These are phyloP conservation scores for Henckelia pumila DNA, from an alignment of 257 asterid genomes.

Conservation along the genomic window DNA sequence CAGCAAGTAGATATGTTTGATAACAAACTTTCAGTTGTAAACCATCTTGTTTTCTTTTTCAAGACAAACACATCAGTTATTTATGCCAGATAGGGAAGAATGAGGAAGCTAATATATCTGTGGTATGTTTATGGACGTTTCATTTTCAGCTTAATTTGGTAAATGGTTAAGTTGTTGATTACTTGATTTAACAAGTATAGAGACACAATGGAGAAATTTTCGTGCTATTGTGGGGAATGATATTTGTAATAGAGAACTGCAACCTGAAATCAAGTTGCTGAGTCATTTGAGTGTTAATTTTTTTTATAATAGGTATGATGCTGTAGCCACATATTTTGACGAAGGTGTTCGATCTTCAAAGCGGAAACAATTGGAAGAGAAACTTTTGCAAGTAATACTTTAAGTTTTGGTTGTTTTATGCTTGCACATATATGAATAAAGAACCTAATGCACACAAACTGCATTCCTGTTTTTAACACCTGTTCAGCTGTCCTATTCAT, in stretches of 20 bases:
- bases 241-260: not conserved
- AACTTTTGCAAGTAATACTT: constrained; percentile 78
- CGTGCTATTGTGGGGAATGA: constrained; percentile 1
- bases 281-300: constrained; percentile 6
- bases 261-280: not conserved
- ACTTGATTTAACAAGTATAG: not conserved
- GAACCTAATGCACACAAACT: not conserved
- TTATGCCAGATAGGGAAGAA: not conserved
- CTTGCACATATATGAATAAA: constrained; percentile 8
- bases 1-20: constrained; percentile 10
- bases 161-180: not conserved
- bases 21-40: constrained; percentile 10
- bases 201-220: not conserved
- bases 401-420: constrained; percentile 16
- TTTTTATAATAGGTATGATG: constrained; percentile 69
- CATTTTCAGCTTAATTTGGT: constrained; percentile 8
- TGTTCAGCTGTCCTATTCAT: not conserved
- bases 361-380: constrained; percentile 86
- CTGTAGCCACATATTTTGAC: constrained; percentile 84
- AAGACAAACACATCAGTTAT: not conserved
- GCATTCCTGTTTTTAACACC: not conserved
- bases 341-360: constrained; percentile 84
- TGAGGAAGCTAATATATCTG: not conserved
- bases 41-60: not conserved
- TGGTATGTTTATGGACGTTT: not conserved